Percentiles rank a stretch among this genome's conserved stretches.
phyloP scores from a whole-genome alignment of 2,329 filamentous ascomycete genomes.

The Akanthomyces lecanii region DNA sequence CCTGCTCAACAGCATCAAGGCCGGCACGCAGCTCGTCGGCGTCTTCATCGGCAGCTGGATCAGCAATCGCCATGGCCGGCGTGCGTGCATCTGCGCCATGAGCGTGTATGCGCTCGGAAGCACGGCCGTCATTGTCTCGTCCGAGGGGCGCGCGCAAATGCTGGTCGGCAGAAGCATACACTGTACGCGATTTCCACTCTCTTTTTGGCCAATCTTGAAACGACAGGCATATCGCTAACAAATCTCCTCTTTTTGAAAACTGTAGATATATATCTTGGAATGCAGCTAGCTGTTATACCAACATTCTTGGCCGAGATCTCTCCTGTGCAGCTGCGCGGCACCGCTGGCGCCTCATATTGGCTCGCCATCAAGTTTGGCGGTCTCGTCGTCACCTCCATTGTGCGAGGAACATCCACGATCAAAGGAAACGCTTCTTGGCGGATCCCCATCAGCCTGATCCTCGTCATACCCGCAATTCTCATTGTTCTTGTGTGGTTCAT shows the following conservation, averaged over 20 bases:
- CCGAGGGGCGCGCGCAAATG: background rate
- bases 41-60: conserved; percentile 4
- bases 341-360: conserved; percentile 29
- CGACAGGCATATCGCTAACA: background rate
- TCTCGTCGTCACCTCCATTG: conserved; percentile 24
- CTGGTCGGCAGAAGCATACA: conserved; percentile 1
- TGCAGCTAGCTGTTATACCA: conserved; percentile 34
- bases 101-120: conserved; percentile 1
- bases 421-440: conserved; percentile 29
- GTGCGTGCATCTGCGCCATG: conserved; percentile 1
- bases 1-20: conserved; percentile 7
- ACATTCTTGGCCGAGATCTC: conserved; percentile 30
- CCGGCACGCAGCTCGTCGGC: conserved; percentile 2
- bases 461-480: conserved; percentile 29
- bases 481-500: conserved; percentile 26
- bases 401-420: conserved; percentile 28
- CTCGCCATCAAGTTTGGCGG: conserved; percentile 24
- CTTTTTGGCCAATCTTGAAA: too few species aligned
- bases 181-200: background rate
- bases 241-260: background rate
- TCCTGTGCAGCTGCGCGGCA: conserved; percentile 26
- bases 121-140: background rate
- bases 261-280: conserved; percentile 32
- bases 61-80: background rate
- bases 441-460: conserved; percentile 34